Evolutionary conservation across 2,329 filamentous ascomycete genomes (phyloP), one percentile per base, ranked within the genome.

Genomic region (Penicillium vulpinum): DNA sequence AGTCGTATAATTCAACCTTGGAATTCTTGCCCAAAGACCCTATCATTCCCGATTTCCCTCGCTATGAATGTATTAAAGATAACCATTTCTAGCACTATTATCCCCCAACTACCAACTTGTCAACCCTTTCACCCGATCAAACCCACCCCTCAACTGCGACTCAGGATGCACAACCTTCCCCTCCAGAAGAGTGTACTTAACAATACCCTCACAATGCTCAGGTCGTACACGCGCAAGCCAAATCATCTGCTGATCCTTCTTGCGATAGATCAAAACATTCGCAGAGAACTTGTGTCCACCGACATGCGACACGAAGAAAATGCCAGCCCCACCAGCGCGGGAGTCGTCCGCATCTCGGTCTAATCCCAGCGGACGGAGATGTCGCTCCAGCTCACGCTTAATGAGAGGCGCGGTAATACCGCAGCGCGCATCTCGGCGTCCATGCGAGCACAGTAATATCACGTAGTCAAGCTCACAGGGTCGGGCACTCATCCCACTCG

Each of bases 281-380:
- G 92, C 92, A 46, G 88, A 88, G 78, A 93, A 97, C 79, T 96
- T 96, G 79, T 97, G 92, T 0, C 92, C 93, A 33, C 93, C 92
- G 5, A 96, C 90, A 70, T 97, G 92, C 58, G 87, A 92, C 64
- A 96, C 92, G 70, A 93, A 96, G 77, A 94, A 95, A 58, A 96
- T 90, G 1, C 90, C 92, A 1, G 92, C 91, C 9, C 92, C 92
- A 8, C 92, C 91, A 0, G 90, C 88, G 44, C 92, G 80, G 72
- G 90, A 86, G 71, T 96, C 92, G 70, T 92, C 86, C 10, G 91
- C 76, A 71, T 96, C 92, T 33, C 92, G 86, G 71, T 88, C 90
- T 13, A 96, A 77, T 0, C 90, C 91, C 5, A 92, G 79, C 1
- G 89, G 89, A 0, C 90, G 86, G 26, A 96, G 82, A 71, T 96